Base-by-base conservation (phyloP, 1,139 yeast genomes). In the Debaryomyces robertsiae region DNA sequence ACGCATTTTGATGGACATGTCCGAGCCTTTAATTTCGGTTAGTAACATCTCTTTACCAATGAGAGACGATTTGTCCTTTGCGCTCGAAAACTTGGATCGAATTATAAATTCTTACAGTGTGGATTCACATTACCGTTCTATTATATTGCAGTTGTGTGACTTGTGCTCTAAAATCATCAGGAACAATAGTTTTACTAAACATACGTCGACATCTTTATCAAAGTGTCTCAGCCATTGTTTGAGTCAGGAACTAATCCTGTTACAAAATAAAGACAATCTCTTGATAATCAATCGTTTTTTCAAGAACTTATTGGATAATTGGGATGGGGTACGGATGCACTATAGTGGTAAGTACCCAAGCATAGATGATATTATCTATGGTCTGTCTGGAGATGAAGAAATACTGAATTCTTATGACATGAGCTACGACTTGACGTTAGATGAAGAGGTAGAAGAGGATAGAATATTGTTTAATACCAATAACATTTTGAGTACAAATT, bases 281-380 rank as follows among this genome's bases (percentile, higher is more conserved):
- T 63, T 72, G n/a, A 66, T 79, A 14, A 75, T 81, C 1, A 70
- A 69, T 34, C 61, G 82, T 39, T 79, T 73, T 44, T 60, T 80
- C 31, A 75, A 68, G 44, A 79, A 78, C 46, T 48, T 78, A 4
- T 49, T 80, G 30, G 74, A 68, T 27, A 58, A 70, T 46, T 81
- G 83, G 79, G 42, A 40, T 3, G 30, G 44, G 3, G 45, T 66
- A 9, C 32, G 46, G 2, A 47, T 46, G 7, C 34, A 43, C 9
- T 54, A 52, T 31, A 3, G n/a, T 15, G 27, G 28, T 3, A 27
- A 33, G 11, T 39, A 22, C 15, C 42, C 28, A 17, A 29, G 28
- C n/a, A 34, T 39, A 15, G 5, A 54, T 11, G 63, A 61, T 10
- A 50, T 59, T 2, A 53, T 65, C 9, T 39, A 49, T 23, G 61